Conservation (phyloP, 2,329 filamentous ascomycete genomes). For the Fusarium sp. region DNA sequence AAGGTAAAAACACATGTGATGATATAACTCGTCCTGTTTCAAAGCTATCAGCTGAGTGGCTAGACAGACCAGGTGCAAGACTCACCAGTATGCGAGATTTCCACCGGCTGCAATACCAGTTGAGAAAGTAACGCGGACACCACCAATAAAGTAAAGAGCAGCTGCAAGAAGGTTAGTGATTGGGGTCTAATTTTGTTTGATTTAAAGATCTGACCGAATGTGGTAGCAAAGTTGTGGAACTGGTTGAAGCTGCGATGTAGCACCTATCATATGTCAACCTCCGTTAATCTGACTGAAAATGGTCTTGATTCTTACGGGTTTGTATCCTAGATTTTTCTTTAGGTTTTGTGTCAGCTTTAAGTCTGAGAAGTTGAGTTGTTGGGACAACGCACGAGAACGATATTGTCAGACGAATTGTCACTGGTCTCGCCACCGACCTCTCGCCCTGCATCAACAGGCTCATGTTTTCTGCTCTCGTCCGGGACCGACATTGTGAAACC, state of each 20-base stretch:
- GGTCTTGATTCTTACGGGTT: neutral
- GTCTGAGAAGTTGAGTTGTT: neutral
- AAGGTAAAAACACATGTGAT: neutral
- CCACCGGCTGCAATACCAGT: slow-evolving; percentile 4
- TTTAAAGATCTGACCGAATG: neutral
- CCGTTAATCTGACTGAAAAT: accelerated
- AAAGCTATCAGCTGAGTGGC: neutral
- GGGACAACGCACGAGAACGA: neutral
- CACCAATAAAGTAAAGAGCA: slow-evolving; percentile 5
- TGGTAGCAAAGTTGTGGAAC: slow-evolving; percentile 14
- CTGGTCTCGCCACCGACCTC: neutral
- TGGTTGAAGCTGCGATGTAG: slow-evolving; percentile 3
- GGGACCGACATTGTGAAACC: neutral
- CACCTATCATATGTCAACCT: accelerated
- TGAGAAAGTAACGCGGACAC: slow-evolving; percentile 1
- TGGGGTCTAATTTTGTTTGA: neutral
- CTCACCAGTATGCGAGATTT: neutral
- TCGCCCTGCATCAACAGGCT: neutral
- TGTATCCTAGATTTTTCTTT: neutral
- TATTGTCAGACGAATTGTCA: neutral
- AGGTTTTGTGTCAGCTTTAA: neutral
- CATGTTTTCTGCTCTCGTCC: neutral
- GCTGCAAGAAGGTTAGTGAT: neutral
- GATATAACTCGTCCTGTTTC: slow-evolving; percentile 14
- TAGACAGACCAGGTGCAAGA: neutral